Evolutionary conservation across 2,329 filamentous ascomycete genomes (phyloP).

Genomic region (Helotiales sp.): DNA sequence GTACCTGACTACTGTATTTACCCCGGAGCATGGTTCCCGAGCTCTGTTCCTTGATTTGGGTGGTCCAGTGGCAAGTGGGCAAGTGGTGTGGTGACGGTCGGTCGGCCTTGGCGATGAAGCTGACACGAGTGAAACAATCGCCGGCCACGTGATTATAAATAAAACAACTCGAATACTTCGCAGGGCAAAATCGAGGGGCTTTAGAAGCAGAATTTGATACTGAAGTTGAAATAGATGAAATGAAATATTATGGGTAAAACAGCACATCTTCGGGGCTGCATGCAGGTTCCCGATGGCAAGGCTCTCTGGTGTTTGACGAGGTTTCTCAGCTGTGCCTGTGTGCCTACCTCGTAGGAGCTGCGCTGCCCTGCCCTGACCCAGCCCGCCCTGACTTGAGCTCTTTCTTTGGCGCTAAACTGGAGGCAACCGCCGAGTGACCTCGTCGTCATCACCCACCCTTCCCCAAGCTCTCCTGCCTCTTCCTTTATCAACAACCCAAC

Average conservation of each 20-base stretch:
- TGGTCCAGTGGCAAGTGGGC: not conserved
- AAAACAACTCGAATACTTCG: not conserved
- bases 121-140: not conserved
- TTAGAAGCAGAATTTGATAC: not conserved
- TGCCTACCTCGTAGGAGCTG: too few relatives aligned
- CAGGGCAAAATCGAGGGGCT: not conserved
- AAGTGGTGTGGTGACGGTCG: too few relatives aligned
- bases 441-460: constrained; percentile 7
- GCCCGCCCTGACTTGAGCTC: not conserved
- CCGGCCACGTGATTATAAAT: not conserved
- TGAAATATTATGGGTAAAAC: too few relatives aligned
- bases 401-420: not conserved
- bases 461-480: not conserved
- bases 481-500: constrained; percentile 31
- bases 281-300: constrained; percentile 1
- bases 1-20: not conserved
- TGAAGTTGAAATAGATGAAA: too few relatives aligned
- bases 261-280: not conserved
- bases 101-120: not conserved
- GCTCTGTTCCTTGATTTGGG: not conserved
- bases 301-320: not conserved
- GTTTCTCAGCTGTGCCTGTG: too few relatives aligned
- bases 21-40: not conserved
- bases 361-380: not conserved
- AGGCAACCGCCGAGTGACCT: constrained; percentile 12